These are phyloP conservation scores for Soucietia sequanensis DNA, from an alignment of 805 yeast species.

Conservation along the genomic window DNA sequence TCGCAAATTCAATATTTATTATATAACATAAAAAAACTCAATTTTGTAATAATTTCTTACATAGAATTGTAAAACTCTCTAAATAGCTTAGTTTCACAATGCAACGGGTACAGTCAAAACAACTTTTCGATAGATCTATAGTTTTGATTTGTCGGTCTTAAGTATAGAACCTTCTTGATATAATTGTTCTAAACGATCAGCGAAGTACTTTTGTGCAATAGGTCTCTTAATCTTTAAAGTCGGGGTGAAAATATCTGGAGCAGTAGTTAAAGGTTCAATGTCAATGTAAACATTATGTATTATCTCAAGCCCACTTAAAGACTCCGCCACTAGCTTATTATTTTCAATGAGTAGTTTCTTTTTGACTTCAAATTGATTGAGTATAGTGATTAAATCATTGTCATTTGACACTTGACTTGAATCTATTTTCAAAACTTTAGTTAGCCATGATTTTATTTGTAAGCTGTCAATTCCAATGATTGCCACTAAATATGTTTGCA, in stretches of 20 bases:
- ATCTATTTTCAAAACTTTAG: too few species aligned
- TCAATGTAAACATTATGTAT: constrained; percentile 34
- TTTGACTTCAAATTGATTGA: too few species aligned
- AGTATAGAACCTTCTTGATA: constrained; percentile 35
- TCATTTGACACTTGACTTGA: too few species aligned
- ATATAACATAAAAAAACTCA: neutral
- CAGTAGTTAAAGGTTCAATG: constrained; percentile 39
- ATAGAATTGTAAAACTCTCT: neutral
- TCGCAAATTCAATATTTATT: constrained; percentile 9
- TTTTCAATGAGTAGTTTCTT: constrained; percentile 18
- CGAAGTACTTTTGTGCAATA: constrained; percentile 27
- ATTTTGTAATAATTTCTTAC: too few species aligned
- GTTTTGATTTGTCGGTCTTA: constrained; percentile 8
- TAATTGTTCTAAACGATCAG: constrained; percentile 22
- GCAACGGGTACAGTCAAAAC: too few species aligned
- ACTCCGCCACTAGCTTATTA: constrained; percentile 18
- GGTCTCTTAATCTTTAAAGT: constrained; percentile 44
- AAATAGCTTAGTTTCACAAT: too few species aligned
- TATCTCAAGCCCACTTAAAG: constrained; percentile 36
- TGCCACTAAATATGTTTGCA: constrained; percentile 27
- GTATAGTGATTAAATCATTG: too few species aligned
- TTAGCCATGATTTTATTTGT: too few species aligned
- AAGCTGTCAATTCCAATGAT: too few species aligned
- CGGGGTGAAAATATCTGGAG: constrained; percentile 38
- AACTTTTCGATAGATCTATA: neutral